Evolutionary conservation across 2,329 filamentous ascomycete genomes (phyloP).

Genomic region (Ceratocystis cubensis): DNA sequence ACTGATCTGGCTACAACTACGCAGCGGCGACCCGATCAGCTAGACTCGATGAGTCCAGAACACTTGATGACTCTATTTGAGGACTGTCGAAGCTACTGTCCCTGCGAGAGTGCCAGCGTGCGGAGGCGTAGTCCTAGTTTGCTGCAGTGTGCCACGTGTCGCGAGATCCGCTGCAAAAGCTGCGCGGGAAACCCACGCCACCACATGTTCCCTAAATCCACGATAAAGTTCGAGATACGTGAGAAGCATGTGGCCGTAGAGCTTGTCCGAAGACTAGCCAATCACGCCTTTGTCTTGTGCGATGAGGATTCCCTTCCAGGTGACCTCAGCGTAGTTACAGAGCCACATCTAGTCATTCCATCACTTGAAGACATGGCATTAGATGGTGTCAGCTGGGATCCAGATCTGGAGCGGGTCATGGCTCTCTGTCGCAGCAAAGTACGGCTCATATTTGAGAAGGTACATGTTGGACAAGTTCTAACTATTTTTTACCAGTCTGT

Average conservation of each 20-base stretch:
- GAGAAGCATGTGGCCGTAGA: not conserved
- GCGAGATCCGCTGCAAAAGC: conserved; percentile 29
- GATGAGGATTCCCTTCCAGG: not conserved
- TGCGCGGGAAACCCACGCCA: conserved; percentile 33
- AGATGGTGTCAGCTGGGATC: not conserved
- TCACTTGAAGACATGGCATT: conserved; percentile 9
- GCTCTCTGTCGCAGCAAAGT: conserved; percentile 14
- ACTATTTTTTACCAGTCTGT: conserved; percentile 13
- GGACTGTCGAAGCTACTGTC: conserved; percentile 26
- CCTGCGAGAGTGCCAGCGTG: conserved; percentile 27
- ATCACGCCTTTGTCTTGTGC: conserved; percentile 9
- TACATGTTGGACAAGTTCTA: conserved; percentile 9
- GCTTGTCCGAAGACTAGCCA: conserved; percentile 13
- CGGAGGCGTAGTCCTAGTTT: conserved; percentile 25
- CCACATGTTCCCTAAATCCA: conserved; percentile 21
- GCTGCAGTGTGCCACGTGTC: conserved; percentile 28
- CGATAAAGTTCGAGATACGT: not conserved
- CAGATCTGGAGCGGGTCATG: conserved; percentile 7
- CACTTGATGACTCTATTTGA: not conserved
- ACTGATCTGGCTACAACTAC: not conserved
- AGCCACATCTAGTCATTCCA: conserved; percentile 7
- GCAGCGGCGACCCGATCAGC: not conserved
- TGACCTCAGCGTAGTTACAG: not conserved
- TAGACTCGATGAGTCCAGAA: not conserved
- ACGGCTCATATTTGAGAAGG: not conserved